Conservation (phyloP, 768 basidiomycete species). For the Pisolithus albus region DNA sequence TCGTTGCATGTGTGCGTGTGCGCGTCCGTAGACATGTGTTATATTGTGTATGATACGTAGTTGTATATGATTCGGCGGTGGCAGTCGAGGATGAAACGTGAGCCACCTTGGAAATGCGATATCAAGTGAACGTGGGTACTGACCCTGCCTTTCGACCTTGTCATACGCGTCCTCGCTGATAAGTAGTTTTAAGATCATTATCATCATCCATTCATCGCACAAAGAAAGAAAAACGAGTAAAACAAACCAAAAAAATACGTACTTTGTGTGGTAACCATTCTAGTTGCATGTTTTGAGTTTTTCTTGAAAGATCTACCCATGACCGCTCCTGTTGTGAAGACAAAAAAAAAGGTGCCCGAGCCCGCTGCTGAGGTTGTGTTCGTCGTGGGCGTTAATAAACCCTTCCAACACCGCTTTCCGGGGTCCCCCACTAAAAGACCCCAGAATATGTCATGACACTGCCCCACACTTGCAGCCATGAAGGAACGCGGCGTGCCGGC, state of each 20-base stretch:
- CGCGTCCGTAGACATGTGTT: too few species aligned
- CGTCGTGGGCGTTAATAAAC: slow-evolving; percentile 34
- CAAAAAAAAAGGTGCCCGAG: slow-evolving; percentile 23
- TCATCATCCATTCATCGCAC: too few species aligned
- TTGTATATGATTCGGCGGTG: not conserved
- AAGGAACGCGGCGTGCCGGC: not conserved
- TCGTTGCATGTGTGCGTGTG: not conserved
- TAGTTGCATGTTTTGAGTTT: slow-evolving; percentile 29
- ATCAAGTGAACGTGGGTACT: slow-evolving; percentile 27
- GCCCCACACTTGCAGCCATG: not conserved
- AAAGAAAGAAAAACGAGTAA: slow-evolving; percentile 8
- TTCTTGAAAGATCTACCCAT: slow-evolving; percentile 40
- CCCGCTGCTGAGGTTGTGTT: slow-evolving; percentile 19
- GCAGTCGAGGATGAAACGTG: not conserved
- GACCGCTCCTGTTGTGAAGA: not conserved
- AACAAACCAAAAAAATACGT: slow-evolving; percentile 29
- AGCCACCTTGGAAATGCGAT: slow-evolving; percentile 11
- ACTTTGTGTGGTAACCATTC: slow-evolving; percentile 31
- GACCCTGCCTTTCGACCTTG: slow-evolving; percentile 54
- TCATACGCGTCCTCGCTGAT: slow-evolving; percentile 51
- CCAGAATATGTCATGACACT: slow-evolving; percentile 14
- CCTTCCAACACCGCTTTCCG: slow-evolving; percentile 24
- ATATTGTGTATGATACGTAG: slow-evolving; percentile 8
- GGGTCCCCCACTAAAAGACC: slow-evolving; percentile 27
- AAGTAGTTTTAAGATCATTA: too few species aligned